Conservation (phyloP, 1,139 yeast species). For the Nakaseomyces glabratus region DNA sequence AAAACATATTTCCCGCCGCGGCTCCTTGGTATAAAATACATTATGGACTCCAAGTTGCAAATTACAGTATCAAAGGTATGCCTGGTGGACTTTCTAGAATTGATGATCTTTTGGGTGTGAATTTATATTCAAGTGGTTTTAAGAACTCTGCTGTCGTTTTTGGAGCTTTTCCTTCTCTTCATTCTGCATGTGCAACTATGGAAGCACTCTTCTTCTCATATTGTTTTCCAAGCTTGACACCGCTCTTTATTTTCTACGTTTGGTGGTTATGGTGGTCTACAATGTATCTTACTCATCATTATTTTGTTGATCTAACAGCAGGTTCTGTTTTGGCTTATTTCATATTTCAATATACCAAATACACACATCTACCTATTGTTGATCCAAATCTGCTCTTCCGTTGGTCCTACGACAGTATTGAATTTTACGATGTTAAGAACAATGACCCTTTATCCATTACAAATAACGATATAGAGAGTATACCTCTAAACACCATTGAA, state of each 20-base stretch:
- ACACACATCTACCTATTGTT: slow-evolving; percentile 61
- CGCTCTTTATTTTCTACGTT: slow-evolving; percentile 65
- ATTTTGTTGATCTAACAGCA: slow-evolving; percentile 83
- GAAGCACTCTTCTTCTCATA: slow-evolving; percentile 79
- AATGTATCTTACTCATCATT: slow-evolving; percentile 94
- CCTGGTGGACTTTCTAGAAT: slow-evolving; percentile 96
- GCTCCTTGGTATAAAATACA: slow-evolving; percentile 96
- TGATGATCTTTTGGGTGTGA: slow-evolving; percentile 70
- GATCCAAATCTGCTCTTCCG: slow-evolving; percentile 62
- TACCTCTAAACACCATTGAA: slow-evolving; percentile 16
- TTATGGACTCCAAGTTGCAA: slow-evolving; percentile 83
- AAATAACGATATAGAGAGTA: slow-evolving; percentile 26
- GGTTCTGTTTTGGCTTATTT: slow-evolving; percentile 72
- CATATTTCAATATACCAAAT: slow-evolving; percentile 66
- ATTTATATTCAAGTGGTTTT: slow-evolving; percentile 80
- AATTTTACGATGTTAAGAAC: slow-evolving; percentile 28
- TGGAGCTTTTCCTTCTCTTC: slow-evolving; percentile 97
- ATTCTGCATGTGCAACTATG: slow-evolving; percentile 89
- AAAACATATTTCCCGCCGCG: slow-evolving; percentile 84
- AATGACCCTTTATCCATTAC: slow-evolving; percentile 32
- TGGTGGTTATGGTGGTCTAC: slow-evolving; percentile 98
- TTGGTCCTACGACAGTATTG: slow-evolving; percentile 59
- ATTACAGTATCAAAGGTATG: slow-evolving; percentile 85
- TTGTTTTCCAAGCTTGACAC: slow-evolving; percentile 62
- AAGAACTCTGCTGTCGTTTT: slow-evolving; percentile 84